Base-by-base conservation (phyloP, 441 rosid species). In the Gossypium laxum region DNA sequence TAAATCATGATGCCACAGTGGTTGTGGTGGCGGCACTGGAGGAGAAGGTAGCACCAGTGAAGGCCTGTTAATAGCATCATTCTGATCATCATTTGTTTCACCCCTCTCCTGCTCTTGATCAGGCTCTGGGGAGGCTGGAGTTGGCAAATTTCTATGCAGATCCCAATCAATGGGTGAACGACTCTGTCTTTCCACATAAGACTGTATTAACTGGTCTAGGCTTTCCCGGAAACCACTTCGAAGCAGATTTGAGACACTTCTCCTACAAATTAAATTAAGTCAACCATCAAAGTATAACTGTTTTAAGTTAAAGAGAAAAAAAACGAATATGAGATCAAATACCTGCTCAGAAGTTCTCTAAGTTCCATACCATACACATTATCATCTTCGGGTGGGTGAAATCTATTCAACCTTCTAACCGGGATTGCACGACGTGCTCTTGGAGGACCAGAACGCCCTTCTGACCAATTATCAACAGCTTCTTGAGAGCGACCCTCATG, bases 161-260 rank as follows among this genome's bases (percentile, higher is more conserved):
- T 91, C 97, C 97, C 97, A 91, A 64, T 91, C 94, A 76, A 87
- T 83, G 50, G 91, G 89, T 80, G 92, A 58, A 68, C 79, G 93
- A 19, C 90, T 90, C 83, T 81, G 93, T 79, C 97, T 87, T 72
- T 89, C 88, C 69, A 86, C 96, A 72, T 90, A 90, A 41, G 96
- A 88, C 71, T 88, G 93, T 78, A 91, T 91, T 67, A 91, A 75
- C 15, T 91, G 97, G 74, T 91, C 97, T 78, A 91, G 81, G 71
- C 92, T 91, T 84, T 91, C 97, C 24, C 97, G 92, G 84, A 91
- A 91, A 61, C 91, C 97, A 68, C 97, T 91, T 38, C 88, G 91
- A 78, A 91, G 91, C 74, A 91, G 92, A 82, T 85, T 91, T 52
- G 97, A 89, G 62, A 91, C 97, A 51, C 94, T 91, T 77, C 97